Base-by-base conservation (phyloP, 2,329 filamentous ascomycete genomes). In the Teratosphaeria zuluensis region DNA sequence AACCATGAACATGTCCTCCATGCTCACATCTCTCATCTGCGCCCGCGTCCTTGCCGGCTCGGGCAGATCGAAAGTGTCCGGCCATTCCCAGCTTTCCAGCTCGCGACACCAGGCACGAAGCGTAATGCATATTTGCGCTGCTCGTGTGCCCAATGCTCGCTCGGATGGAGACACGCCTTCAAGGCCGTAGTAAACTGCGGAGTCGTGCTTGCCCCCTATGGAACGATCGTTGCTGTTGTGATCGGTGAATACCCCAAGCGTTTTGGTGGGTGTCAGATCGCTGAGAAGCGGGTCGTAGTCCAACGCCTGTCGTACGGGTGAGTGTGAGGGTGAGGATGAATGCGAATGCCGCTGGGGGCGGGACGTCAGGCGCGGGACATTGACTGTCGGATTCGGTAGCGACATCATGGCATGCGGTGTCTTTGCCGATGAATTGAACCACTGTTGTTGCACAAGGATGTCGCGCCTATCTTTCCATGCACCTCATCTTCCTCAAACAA, bases 91-190 rank as follows among this genome's bases (percentile, higher is more conserved):
- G 60, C 76, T 71, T 59, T 80, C 77, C 46, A 94, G 77, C 75
- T 94, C 89, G n/a, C 83, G 77, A 30, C 88, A 78, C 89, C 89
- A 94, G 68, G 83, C 80, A 71, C 86, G 81, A 62, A 94, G 83
- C 62, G 82, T 84, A 66, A 86, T 83, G 12, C 87, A 87, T 16
- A 87, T 85, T 61, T 85, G 73, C 51, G 88, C 88, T 51, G 88
- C 85, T 62, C 84, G 81, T 66, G 86, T 78, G 51, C 86, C 88
- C 71, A 92, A 85, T 16, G 87, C 84, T 66, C 86, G 83, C 72
- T 92, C 87, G 28, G 81, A 75, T 3, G 79, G 74, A 1, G 86
- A 85, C 16, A 86, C 83, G 16, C 76, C 77, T 61, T 85, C 81
- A 59, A 90, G 80, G 68, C 84, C 88, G 53, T 74, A 64, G 35